Evolutionary conservation across 352 stramenopile genomes (phyloP).

Genomic region (Phytophthora pluvialis): DNA sequence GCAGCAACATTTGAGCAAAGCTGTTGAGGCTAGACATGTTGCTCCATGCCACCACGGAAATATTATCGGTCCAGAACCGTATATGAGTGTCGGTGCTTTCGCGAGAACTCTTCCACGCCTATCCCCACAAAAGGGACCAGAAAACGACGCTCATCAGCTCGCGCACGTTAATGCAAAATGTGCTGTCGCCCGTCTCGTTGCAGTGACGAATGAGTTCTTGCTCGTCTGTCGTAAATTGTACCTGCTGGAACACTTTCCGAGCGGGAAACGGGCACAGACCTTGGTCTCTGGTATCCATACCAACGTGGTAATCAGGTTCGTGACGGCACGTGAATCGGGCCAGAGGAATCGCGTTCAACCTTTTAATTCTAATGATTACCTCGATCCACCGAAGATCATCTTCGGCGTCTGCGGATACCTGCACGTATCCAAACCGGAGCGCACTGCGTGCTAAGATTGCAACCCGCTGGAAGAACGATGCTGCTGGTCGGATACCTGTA

Average conservation of each 20-base stretch:
- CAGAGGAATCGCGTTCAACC: background rate
- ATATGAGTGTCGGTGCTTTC: slow-evolving; percentile 2
- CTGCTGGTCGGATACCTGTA: slow-evolving; percentile 12
- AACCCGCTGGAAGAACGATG: slow-evolving; percentile 14
- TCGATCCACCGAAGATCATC: slow-evolving; percentile 18
- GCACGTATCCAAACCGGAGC: background rate
- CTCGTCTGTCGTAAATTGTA: background rate
- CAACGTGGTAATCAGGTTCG: slow-evolving; percentile 1
- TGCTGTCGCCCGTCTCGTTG: background rate
- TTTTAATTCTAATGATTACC: background rate
- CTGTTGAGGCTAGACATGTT: slow-evolving; percentile 15
- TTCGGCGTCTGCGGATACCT: background rate
- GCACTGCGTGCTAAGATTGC: background rate
- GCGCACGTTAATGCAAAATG: slow-evolving; percentile 16
- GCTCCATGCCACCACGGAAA: slow-evolving; percentile 14
- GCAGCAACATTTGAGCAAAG: slow-evolving; percentile 20
- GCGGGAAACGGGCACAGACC: slow-evolving; percentile 10
- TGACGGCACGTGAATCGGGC: background rate
- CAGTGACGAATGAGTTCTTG: background rate
- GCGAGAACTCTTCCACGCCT: background rate
- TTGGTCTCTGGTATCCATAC: slow-evolving; percentile 12
- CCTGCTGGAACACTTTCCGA: slow-evolving; percentile 2
- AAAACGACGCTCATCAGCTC: slow-evolving; percentile 24
- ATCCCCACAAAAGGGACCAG: slow-evolving; percentile 10
- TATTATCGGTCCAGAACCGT: slow-evolving; percentile 14